Conservation (phyloP, 2,329 filamentous ascomycete genomes). For the Ceratocystis smalleyi region DNA sequence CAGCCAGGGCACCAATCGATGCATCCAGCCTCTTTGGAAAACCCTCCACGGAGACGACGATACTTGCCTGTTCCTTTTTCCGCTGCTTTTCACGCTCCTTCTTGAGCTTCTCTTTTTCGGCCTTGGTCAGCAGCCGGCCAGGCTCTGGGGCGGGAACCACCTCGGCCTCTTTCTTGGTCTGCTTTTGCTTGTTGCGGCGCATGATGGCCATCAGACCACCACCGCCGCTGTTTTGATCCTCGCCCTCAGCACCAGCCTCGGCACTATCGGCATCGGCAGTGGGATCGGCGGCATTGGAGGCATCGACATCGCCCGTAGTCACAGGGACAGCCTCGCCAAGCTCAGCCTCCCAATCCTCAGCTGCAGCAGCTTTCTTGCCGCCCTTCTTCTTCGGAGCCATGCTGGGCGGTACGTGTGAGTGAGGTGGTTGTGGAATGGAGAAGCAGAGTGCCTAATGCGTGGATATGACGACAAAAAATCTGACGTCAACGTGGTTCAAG, state of each 20-base stretch:
- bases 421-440: neutral
- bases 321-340: slow-evolving; percentile 62
- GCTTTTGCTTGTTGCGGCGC: slow-evolving; percentile 69
- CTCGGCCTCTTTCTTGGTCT: slow-evolving; percentile 62
- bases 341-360: slow-evolving; percentile 91
- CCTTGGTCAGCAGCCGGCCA: slow-evolving; percentile 77
- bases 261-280: slow-evolving; percentile 27
- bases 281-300: slow-evolving; percentile 18
- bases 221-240: slow-evolving; percentile 39
- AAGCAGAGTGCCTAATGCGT: neutral
- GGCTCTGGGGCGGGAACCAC: slow-evolving; percentile 51
- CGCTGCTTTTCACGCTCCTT: slow-evolving; percentile 97
- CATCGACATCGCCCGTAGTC: slow-evolving; percentile 29
- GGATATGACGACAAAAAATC: neutral
- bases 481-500: neutral
- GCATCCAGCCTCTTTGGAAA: neutral
- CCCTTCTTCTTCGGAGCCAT: slow-evolving; percentile 95
- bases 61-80: slow-evolving; percentile 82
- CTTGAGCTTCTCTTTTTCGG: slow-evolving; percentile 95
- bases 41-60: neutral
- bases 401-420: slow-evolving; percentile 18
- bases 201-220: slow-evolving; percentile 66
- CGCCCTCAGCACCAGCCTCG: slow-evolving; percentile 35
- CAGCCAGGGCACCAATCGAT: no score
- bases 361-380: slow-evolving; percentile 62